phyloP scores from a whole-genome alignment of 306 rosid species.

The Gastrolobium villosum region DNA sequence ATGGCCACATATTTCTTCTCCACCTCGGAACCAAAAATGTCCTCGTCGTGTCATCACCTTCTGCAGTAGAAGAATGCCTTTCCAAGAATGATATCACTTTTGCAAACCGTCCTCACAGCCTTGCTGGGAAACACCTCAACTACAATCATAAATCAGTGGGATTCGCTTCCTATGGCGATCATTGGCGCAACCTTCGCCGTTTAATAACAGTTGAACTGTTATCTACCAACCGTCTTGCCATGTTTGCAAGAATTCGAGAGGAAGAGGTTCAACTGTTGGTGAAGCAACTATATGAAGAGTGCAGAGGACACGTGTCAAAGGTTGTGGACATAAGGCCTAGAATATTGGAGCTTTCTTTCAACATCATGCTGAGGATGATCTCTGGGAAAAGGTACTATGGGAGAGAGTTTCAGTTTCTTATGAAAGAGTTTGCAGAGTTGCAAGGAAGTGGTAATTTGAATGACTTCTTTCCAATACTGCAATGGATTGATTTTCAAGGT shows the following conservation, averaged over 20 bases:
- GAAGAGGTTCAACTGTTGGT: constrained; percentile 37
- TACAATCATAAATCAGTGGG: constrained; percentile 30
- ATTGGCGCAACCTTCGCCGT: constrained; percentile 57
- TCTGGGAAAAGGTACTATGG: constrained; percentile 54
- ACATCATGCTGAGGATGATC: constrained; percentile 46
- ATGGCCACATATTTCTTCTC: constrained; percentile 52
- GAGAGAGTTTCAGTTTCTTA: constrained; percentile 33
- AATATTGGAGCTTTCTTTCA: constrained; percentile 35
- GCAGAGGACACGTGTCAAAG: neutral
- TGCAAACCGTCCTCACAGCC: constrained; percentile 56
- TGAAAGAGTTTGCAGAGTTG: constrained; percentile 25
- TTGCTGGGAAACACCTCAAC: constrained; percentile 44
- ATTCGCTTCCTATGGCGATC: constrained; percentile 48
- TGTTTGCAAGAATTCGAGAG: constrained; percentile 29
- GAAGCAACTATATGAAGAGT: constrained; percentile 5
- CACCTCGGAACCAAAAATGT: constrained; percentile 44
- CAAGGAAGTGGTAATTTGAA: constrained; percentile 26
- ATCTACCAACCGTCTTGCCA: constrained; percentile 25
- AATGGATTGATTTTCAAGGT: constrained; percentile 49
- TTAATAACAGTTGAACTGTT: constrained; percentile 40
- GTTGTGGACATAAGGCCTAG: neutral
- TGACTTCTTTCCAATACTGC: constrained; percentile 51
- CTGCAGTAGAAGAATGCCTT: constrained; percentile 48
- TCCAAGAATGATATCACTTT: constrained; percentile 46
- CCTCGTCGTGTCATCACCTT: constrained; percentile 52